Evolutionary conservation across 768 basidiomycete species (phyloP).

Genomic region (Podaxis rugospora): DNA sequence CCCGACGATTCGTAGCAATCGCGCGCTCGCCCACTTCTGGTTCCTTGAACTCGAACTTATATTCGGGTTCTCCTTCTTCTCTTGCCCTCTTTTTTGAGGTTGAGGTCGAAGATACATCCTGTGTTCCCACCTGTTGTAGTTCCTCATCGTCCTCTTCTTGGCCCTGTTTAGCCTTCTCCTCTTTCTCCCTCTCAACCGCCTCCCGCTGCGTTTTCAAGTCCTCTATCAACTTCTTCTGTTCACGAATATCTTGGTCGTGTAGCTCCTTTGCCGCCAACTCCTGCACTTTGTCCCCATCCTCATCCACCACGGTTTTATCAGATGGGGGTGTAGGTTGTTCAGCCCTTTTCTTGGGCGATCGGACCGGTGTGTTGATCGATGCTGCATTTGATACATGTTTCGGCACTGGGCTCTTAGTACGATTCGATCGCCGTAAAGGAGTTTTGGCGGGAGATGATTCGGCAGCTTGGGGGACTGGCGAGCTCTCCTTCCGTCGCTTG

Average conservation of each 20-base stretch:
- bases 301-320: constrained; percentile 64
- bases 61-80: constrained; percentile 48
- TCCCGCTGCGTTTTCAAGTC: constrained; percentile 65
- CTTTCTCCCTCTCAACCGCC: constrained; percentile 12
- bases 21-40: constrained; percentile 51
- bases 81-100: constrained; percentile 41
- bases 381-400: constrained; percentile 1
- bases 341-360: constrained; percentile 27
- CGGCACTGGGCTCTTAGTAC: constrained; percentile 17
- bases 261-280: constrained; percentile 58
- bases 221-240: constrained; percentile 75
- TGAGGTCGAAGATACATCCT: constrained; percentile 19
- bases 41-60: constrained; percentile 66
- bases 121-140: constrained; percentile 34
- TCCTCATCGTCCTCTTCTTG: constrained; percentile 20
- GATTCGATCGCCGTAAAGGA: constrained; percentile 14
- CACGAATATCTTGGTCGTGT: constrained; percentile 64
- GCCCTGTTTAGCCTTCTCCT: neutral
- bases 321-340: constrained; percentile 31
- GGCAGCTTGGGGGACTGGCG: constrained; percentile 31
- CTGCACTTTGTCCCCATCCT: constrained; percentile 54
- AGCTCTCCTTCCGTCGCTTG: constrained; percentile 66
- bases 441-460: constrained; percentile 9
- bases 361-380: constrained; percentile 20
- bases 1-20: constrained; percentile 60